phyloP scores from a whole-genome alignment of 2,329 filamentous ascomycete genomes.

The Aspergillus tubingensis region DNA sequence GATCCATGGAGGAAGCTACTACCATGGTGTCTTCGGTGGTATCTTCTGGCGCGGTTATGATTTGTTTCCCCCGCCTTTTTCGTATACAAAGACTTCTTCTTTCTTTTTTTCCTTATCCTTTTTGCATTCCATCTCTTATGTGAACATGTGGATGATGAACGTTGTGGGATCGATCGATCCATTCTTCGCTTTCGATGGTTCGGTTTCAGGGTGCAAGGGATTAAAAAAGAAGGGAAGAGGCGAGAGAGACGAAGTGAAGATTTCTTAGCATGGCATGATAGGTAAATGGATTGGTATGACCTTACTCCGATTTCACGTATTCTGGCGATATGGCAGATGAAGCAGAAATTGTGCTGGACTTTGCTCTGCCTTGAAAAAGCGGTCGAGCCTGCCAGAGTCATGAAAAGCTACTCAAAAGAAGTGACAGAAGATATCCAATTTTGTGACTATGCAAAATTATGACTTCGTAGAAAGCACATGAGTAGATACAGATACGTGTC shows the following conservation, averaged over 20 bases:
- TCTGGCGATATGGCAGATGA: not conserved
- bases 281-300: constrained; percentile 32
- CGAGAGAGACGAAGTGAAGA: constrained; percentile 21
- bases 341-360: not conserved
- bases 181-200: not conserved
- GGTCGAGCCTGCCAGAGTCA: not conserved
- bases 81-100: constrained; percentile 22
- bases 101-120: constrained; percentile 6
- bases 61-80: constrained; percentile 6
- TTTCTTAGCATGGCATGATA: constrained; percentile 30
- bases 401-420: not conserved
- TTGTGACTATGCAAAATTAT: not conserved
- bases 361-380: not conserved
- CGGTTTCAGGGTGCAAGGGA: not conserved
- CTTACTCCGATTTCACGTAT: not conserved
- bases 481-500: not conserved
- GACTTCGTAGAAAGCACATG: not conserved
- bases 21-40: constrained; percentile 1
- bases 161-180: not conserved
- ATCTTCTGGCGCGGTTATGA: constrained; percentile 13
- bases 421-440: not conserved
- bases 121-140: constrained; percentile 5
- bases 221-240: constrained; percentile 4
- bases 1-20: not conserved
- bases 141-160: constrained; percentile 19